Base-by-base conservation (phyloP, 139 green algal genomes). In the Chlorokybus atmophyticus region DNA sequence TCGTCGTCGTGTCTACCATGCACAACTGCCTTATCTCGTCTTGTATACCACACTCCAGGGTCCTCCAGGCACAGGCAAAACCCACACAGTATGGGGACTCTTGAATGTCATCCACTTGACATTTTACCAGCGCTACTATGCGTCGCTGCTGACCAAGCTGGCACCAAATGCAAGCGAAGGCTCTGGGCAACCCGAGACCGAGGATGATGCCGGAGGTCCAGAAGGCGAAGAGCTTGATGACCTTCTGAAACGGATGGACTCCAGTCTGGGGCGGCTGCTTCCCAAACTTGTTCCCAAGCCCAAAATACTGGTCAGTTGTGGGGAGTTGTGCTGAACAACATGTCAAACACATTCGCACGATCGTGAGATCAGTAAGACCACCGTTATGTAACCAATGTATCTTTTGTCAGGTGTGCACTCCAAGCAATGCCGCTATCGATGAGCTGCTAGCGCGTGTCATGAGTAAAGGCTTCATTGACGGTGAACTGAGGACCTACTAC, bases 61-160 rank as follows among this genome's bases (percentile, higher is more conserved):
- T 1, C 86, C 85, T 1, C 85, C 87, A 4, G 89, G 89, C 29
- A 97, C 89, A 1, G 89, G 89, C 35, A 97, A 97, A 75, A 95
- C 89, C 8, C 85, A 95, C 74, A 94, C 85, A 48, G 89, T 87
- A 42, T 75, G 75, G 54, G 82, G 84, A 50, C 79, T 97, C 32
- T 75, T 95, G 7, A 95, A 97, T 68, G 65, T 80, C 31, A 88
- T 89, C 82, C 88, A 95, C 75, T 66, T 68, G 21, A 73, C 87
- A n/a, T 23, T 14, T 17, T 94, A 79, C 67, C 80, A 93, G 64
- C 62, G 74, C 8, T 87, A 86, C 72, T 88, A 86, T 44, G 1
- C 35, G 28, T 47, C 40, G 29, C 47, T 60, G 14, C 57, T 64
- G 23, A 17, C 19, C n/a, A 3, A 60, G 3, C 57, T 64, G 17